A percentile compares a stretch with the other conserved stretches of the same genome.
phyloP scores from a whole-genome alignment of 768 basidiomycete species.

The Floccularia luteovirens region DNA sequence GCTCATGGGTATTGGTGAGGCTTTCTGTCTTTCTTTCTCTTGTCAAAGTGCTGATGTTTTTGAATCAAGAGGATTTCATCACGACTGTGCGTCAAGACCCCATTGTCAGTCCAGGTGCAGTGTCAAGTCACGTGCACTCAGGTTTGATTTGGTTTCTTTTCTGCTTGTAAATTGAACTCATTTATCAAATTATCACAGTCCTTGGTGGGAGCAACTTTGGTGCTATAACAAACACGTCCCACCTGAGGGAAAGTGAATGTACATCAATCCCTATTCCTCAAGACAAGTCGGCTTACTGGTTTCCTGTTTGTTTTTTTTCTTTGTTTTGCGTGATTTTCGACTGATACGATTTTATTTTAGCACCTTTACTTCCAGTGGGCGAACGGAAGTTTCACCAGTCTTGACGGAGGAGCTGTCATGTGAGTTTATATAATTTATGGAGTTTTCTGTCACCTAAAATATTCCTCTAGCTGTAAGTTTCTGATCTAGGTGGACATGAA shows the following conservation, averaged over 20 bases:
- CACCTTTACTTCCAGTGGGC: conserved; percentile 48
- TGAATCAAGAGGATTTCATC: conserved; percentile 28
- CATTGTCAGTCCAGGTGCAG: conserved; percentile 35
- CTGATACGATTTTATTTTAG: conserved; percentile 15
- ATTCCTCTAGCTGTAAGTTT: neutral
- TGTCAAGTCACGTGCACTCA: conserved; percentile 40
- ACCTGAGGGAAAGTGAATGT: conserved; percentile 38
- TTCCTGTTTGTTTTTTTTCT: conserved; percentile 26
- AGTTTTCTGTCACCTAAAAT: neutral
- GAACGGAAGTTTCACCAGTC: conserved; percentile 37
- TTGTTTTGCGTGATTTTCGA: neutral
- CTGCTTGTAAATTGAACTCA: conserved; percentile 3
- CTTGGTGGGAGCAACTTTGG: conserved; percentile 49
- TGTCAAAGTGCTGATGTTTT: conserved; percentile 1
- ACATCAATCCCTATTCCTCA: conserved; percentile 46
- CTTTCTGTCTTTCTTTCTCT: conserved; percentile 1
- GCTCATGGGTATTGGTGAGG: conserved; percentile 34
- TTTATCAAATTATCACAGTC: conserved; percentile 19
- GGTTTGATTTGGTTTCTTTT: conserved; percentile 14
- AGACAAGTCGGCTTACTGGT: conserved; percentile 49
- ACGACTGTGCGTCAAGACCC: conserved; percentile 44
- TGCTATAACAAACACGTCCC: conserved; percentile 27
- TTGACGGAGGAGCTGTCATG: conserved; percentile 38
- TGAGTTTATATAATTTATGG: conserved; percentile 13
- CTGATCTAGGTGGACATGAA: neutral